Evolutionary conservation across 2,329 filamentous ascomycete genomes (phyloP), one percentile per base, ranked within the genome.

Genomic region (Hirsutella minnesotensis): DNA sequence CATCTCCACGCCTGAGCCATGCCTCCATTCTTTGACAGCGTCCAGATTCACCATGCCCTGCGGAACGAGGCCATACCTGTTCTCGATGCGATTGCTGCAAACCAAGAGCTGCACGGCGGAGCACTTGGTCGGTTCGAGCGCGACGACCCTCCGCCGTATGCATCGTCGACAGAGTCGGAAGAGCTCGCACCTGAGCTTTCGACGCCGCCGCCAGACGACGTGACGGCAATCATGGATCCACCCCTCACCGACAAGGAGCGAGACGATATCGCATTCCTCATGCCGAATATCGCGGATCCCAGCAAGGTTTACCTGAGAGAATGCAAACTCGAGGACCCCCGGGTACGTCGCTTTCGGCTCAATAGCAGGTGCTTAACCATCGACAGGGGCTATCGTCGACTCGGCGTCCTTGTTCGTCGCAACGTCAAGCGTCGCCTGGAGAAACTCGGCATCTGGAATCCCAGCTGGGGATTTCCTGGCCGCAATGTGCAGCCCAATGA

Each of bases 371-470:
- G 27, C 19, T 34, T 41, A 3, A 12, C 7, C 13, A 10, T 15
- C 3, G 3, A 19, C 20, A 24, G 22, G n/a, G 29, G 39, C 27
- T 24, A 9, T 24, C 19, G 19, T 8, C 30, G 29, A 24, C 9
- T 35, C 15, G 39, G 39, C 16, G 39, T 41, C 39, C 20, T 41
- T 15, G n/a, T 42, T 37, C 40, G 40, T 12, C 40, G 33, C 20
- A 42, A 42, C 18, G 33, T 42, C 40, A 42, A 38, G 33, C 33
- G 21, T n/a, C 40, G 40, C 21, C 30, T 33, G 40, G 15, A 42
- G 40, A 42, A 42, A 15, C 40, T 42, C 21, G 40, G 40, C n/a
- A 16, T 42, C 33, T 42, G 40, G 40, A 42, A 42, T 20, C 33
- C 33, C 3, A 21, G 9, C 16, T 42, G 40, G 40, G 40, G 40